Evolutionary conservation across 2,329 filamentous ascomycete species (phyloP).

Genomic region (Xylariaceae sp.): DNA sequence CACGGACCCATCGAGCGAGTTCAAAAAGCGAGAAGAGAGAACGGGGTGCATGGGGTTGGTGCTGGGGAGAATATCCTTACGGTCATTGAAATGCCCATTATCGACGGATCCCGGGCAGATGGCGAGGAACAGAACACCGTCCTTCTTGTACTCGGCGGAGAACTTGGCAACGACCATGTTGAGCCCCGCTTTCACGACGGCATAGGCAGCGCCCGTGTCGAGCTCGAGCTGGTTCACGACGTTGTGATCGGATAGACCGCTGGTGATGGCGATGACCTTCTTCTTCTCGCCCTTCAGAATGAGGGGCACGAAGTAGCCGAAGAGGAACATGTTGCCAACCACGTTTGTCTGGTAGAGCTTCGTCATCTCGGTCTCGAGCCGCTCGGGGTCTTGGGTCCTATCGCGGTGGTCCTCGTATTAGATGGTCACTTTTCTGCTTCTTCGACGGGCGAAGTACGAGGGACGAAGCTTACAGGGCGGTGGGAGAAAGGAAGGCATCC

Average conservation of each 20-base stretch:
- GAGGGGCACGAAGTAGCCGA: constrained; percentile 52
- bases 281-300: constrained; percentile 46
- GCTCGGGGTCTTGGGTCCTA: no score
- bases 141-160: constrained; percentile 44
- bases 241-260: constrained; percentile 53
- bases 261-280: constrained; percentile 31
- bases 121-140: constrained; percentile 52
- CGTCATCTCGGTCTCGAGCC: no score
- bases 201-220: background rate
- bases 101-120: constrained; percentile 53
- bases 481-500: constrained; percentile 20
- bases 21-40: background rate
- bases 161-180: constrained; percentile 53
- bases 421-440: no score
- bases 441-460: no score
- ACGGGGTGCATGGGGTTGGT: no score
- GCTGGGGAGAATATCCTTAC: no score
- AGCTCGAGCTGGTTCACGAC: constrained; percentile 33
- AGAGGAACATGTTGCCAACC: constrained; percentile 49
- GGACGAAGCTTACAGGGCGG: background rate
- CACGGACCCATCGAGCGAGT: background rate
- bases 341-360: constrained; percentile 46
- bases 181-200: constrained; percentile 39
- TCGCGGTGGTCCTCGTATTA: no score
- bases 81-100: no score